Evolutionary conservation across 2,329 filamentous ascomycete species (phyloP).

Genomic region (Alternaria atra): DNA sequence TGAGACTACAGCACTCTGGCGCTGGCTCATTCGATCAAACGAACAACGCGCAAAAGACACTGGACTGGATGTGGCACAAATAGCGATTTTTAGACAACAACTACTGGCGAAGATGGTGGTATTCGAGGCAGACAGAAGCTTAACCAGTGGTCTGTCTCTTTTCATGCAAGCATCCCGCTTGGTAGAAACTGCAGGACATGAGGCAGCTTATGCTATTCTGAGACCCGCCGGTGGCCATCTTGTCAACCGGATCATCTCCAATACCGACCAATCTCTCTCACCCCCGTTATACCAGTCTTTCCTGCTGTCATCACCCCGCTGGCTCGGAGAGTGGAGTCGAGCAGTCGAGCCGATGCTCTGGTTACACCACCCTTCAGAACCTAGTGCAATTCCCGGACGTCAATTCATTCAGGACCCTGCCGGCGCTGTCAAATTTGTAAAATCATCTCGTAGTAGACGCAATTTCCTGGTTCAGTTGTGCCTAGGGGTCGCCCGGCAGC

Average conservation of each 20-base stretch:
- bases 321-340: conserved; percentile 34
- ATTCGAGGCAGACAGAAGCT: conserved; percentile 17
- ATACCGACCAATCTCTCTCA: conserved; percentile 11
- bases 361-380: conserved; percentile 40
- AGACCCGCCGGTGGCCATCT: conserved; percentile 36
- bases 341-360: conserved; percentile 40
- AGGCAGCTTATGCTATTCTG: conserved; percentile 20
- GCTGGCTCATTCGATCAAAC: conserved; percentile 36
- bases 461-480: conserved; percentile 43
- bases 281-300: conserved; percentile 39
- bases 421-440: conserved; percentile 25
- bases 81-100: conserved; percentile 30
- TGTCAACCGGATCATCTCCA: conserved; percentile 35
- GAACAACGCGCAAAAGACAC: conserved; percentile 32
- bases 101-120: conserved; percentile 38
- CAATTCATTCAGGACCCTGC: conserved; percentile 34
- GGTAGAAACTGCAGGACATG: conserved; percentile 19
- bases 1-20: conserved; percentile 36
- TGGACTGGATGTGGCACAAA: conserved; percentile 17
- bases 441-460: conserved; percentile 19
- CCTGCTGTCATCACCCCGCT: conserved; percentile 26
- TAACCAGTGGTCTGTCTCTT: conserved; percentile 29
- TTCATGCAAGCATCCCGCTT: conserved; percentile 39
- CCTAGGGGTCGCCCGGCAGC: conserved; percentile 40
- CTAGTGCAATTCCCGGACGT: conserved; percentile 31